Conservation (phyloP, 768 basidiomycete genomes). For the Naganishia onofrii region DNA sequence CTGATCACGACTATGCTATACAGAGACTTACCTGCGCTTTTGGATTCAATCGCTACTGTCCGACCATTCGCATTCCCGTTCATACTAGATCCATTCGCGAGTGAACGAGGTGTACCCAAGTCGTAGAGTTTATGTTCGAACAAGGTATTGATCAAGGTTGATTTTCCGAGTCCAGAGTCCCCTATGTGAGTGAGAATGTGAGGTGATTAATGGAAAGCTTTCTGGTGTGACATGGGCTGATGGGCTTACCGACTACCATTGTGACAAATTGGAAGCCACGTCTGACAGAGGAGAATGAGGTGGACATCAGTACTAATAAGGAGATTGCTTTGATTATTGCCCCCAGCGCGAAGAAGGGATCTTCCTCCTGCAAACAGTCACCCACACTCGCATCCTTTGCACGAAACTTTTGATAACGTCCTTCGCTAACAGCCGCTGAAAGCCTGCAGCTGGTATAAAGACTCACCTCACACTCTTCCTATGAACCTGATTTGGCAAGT, state of each 20-base stretch:
- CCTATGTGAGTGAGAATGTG: conserved; percentile 34
- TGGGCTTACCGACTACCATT: conserved; percentile 92
- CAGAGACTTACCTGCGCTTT: conserved; percentile 76
- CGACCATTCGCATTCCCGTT: conserved; percentile 74
- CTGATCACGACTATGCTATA: not conserved
- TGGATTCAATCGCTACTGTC: conserved; percentile 97
- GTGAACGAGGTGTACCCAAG: conserved; percentile 60
- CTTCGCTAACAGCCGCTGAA: not conserved
- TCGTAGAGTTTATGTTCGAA: conserved; percentile 95
- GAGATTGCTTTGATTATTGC: not conserved
- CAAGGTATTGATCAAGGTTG: conserved; percentile 95
- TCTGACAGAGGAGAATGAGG: conserved; percentile 20
- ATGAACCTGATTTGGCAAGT: conserved; percentile 98
- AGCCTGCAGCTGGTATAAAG: no score
- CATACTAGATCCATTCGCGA: conserved; percentile 57
- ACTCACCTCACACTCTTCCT: conserved; percentile 94
- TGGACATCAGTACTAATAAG: not conserved
- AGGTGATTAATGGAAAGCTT: not conserved
- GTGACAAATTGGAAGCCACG: conserved; percentile 89
- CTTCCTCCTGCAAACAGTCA: not conserved
- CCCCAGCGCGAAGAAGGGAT: not conserved
- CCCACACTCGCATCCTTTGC: not conserved
- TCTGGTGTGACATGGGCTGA: conserved; percentile 32
- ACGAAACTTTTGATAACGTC: not conserved
- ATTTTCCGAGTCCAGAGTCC: conserved; percentile 95